These are phyloP conservation scores for Penstemon newberryi DNA, from an alignment of 257 asterid genomes.

Conservation along the genomic window DNA sequence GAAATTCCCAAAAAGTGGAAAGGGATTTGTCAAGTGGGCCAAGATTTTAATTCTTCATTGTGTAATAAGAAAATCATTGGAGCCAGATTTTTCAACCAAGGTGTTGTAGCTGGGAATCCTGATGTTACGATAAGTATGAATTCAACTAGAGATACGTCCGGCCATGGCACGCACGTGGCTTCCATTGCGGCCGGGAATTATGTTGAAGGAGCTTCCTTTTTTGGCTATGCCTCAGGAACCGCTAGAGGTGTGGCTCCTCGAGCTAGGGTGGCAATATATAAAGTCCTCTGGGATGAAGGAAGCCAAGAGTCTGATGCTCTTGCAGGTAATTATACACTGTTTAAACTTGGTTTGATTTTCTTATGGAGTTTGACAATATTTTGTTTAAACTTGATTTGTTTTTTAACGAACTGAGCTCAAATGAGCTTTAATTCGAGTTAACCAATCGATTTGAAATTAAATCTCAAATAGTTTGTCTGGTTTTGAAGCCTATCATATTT, in stretches of 20 bases:
- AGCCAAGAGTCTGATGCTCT: constrained; percentile 47
- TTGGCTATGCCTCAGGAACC: constrained; percentile 50
- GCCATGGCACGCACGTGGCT: constrained; percentile 56
- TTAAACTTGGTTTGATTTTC: no score
- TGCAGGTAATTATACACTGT: constrained; percentile 17
- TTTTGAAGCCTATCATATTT: no score
- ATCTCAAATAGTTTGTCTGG: no score
- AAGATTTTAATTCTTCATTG: constrained; percentile 46
- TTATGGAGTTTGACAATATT: no score
- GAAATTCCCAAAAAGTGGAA: constrained; percentile 53
- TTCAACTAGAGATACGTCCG: constrained; percentile 42
- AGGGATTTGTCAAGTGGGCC: constrained; percentile 52
- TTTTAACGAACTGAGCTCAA: no score
- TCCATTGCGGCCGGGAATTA: constrained; percentile 54
- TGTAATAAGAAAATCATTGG: constrained; percentile 61
- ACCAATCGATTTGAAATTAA: no score
- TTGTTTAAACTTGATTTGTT: no score
- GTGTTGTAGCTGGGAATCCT: constrained; percentile 38
- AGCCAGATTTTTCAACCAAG: constrained; percentile 48
- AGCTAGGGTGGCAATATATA: constrained; percentile 52
- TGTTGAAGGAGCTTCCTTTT: constrained; percentile 42
- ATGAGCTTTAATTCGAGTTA: no score
- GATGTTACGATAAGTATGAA: constrained; percentile 41
- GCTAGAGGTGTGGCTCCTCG: constrained; percentile 56
- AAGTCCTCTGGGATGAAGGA: constrained; percentile 54